Conservation (phyloP, 2,329 filamentous ascomycete species). For the Sporothrix luriei region DNA sequence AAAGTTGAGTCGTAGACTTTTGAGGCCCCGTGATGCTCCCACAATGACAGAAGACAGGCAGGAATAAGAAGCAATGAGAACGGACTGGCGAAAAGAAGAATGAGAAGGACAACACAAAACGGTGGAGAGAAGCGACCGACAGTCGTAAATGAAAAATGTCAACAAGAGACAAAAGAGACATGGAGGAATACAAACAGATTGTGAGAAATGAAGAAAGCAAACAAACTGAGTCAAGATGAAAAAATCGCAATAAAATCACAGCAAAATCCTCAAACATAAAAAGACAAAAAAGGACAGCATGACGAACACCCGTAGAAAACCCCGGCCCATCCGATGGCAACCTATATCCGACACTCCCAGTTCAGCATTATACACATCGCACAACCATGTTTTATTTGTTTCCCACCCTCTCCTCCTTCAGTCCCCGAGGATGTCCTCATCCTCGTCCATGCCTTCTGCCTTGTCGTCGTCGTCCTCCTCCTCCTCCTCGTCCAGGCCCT, state of each 20-base stretch:
- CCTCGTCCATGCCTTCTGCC: slow-evolving; percentile 46
- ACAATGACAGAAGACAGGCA: neutral
- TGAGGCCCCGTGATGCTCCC: neutral
- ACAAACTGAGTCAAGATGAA: too few species aligned
- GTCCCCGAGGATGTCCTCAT: slow-evolving; percentile 53
- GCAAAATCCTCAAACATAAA: neutral
- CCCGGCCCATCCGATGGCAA: slow-evolving; percentile 16
- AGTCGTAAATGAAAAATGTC: neutral
- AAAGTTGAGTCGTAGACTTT: neutral
- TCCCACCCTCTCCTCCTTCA: slow-evolving; percentile 35
- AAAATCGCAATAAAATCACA: slow-evolving; percentile 2
- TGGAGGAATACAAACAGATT: slow-evolving; percentile 2
- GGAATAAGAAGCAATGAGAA: slow-evolving; percentile 20
- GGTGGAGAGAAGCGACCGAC: neutral
- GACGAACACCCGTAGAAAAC: slow-evolving; percentile 1
- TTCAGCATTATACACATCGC: neutral
- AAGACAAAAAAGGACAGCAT: neutral
- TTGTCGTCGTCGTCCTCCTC: slow-evolving; percentile 44
- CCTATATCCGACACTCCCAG: neutral
- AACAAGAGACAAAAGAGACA: slow-evolving; percentile 11
- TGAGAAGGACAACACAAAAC: neutral
- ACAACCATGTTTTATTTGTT: neutral
- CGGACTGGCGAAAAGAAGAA: neutral
- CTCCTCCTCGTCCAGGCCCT: slow-evolving; percentile 49
- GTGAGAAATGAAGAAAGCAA: neutral